Percentiles rank a stretch among this genome's conserved stretches.
These are phyloP conservation scores for Fomitopsis pinicola DNA, from an alignment of 1,284 basidiomycete species.

Conservation along the genomic window DNA sequence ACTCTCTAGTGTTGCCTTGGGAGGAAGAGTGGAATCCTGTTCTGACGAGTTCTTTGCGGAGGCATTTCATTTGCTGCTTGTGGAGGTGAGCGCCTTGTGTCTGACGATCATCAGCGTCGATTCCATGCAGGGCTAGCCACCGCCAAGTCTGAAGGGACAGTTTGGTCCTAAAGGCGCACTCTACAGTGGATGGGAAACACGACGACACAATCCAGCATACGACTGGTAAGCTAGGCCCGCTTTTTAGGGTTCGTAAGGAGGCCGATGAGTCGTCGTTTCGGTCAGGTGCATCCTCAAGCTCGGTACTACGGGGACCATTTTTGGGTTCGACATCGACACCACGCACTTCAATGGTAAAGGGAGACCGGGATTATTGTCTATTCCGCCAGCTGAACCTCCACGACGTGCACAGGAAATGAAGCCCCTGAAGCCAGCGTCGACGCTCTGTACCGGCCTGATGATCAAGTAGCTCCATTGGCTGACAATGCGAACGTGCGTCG, in stretches of 20 bases:
- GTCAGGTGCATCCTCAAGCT: conserved; percentile 87
- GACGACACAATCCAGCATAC: conserved; percentile 83
- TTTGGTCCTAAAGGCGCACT: conserved; percentile 96
- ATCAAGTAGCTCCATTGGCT: conserved; percentile 36
- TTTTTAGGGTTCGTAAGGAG: not conserved
- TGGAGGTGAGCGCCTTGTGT: conserved; percentile 50
- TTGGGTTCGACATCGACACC: conserved; percentile 95
- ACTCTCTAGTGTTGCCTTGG: conserved; percentile 85
- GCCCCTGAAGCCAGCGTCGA: conserved; percentile 79
- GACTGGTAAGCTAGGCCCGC: conserved; percentile 72
- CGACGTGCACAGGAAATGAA: conserved; percentile 71
- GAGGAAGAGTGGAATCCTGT: conserved; percentile 69
- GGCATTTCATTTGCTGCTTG: conserved; percentile 80
- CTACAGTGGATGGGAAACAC: conserved; percentile 92
- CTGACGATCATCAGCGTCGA: not conserved
- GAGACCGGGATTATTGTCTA: not conserved
- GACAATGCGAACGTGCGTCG: conserved; percentile 51
- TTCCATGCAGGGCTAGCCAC: conserved; percentile 45
- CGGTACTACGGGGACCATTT: conserved; percentile 73
- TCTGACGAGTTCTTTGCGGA: conserved; percentile 98
- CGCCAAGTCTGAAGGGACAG: conserved; percentile 83
- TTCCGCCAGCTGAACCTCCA: not conserved
- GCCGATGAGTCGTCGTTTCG: not conserved
- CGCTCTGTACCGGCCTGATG: conserved; percentile 47
- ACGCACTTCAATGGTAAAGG: conserved; percentile 81